Percentiles rank a stretch among this genome's conserved stretches.
phyloP scores from a whole-genome alignment of 2,329 filamentous ascomycete genomes.

The Chaetomiaceae sp. region DNA sequence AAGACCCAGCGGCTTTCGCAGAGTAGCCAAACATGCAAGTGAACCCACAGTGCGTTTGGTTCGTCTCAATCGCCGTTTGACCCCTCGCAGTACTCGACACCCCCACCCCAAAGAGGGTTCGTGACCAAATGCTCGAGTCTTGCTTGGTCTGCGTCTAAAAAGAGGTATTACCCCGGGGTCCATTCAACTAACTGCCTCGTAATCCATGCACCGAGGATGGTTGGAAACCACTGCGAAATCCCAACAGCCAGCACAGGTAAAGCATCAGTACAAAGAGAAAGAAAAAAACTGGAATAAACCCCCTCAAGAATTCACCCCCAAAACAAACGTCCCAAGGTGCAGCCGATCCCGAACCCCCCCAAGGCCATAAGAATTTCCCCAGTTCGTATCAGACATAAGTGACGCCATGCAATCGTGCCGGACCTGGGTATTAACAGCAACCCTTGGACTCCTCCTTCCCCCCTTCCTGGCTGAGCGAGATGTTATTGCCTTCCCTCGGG shows the following conservation, averaged over 20 bases:
- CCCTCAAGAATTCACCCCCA: constrained; percentile 21
- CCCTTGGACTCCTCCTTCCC: constrained; percentile 25
- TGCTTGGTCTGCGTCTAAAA: not conserved
- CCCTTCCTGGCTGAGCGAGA: constrained; percentile 76
- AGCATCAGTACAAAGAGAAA: constrained; percentile 23
- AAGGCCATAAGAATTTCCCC: constrained; percentile 27
- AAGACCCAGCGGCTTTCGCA: too few species aligned
- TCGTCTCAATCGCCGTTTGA: not conserved
- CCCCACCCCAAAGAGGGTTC: not conserved
- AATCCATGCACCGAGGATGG: constrained; percentile 22
- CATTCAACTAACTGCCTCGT: constrained; percentile 27
- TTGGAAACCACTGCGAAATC: constrained; percentile 20
- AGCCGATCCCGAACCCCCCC: constrained; percentile 27
- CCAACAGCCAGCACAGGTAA: constrained; percentile 22
- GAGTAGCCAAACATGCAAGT: not conserved
- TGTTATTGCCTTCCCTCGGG: constrained; percentile 58
- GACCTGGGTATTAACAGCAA: constrained; percentile 26
- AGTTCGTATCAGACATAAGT: constrained; percentile 31
- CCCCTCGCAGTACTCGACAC: not conserved
- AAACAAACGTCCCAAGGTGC: constrained; percentile 22
- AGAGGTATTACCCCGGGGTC: constrained; percentile 21
- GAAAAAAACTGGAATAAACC: constrained; percentile 21
- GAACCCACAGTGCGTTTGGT: not conserved
- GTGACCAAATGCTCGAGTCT: not conserved
- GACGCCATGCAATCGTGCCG: constrained; percentile 31